Base-by-base conservation (phyloP, 208 protist species). In the Leishmania turanica region DNA sequence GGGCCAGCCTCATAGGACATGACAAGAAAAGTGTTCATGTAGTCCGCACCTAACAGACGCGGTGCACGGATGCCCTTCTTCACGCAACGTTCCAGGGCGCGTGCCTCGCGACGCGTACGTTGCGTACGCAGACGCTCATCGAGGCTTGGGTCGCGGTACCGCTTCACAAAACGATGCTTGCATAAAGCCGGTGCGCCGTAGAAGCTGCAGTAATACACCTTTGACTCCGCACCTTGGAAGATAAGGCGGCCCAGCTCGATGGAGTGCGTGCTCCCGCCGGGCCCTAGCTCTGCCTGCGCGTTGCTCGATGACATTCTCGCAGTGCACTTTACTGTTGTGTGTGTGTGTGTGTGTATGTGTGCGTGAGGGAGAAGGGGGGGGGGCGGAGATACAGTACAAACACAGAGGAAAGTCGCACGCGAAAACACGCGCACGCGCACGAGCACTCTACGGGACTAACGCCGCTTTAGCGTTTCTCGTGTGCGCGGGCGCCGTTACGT, bases 1-100 rank as follows among this genome's bases (percentile, higher is more conserved):
- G 75, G 70, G 5, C 93, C 95, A 1, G 86, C 75, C 78, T 97
- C 95, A 51, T 92, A 81, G 71, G 96, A 90, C 95, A 98, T 98
- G 45, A 95, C 51, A 75, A 98, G 90, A 31, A 81, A 80, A 49
- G 90, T 90, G 24, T 82, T 68, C 49, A 72, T 69, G 54, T 87
- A 86, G 80, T 98, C 88, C 7, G 94, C 91, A 19, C 85, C 82
- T 56, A 88, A 92, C 17, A 98, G 84, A 27, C 79, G 82, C 13
- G 96, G 96, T 6, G 84, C 88, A 19, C 81, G 81, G 15, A 98
- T 87, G 53, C 92, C 91, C 31, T 88, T 80, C 68, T 91, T 92
- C 8, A 72, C n/a, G 65, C 90, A 96, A 4, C 91, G 86, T 71
- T 89, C 83, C n/a, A 98, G 80, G 1, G 86, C 89, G 7, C 90